Base-by-base conservation (phyloP, 164 flowering plant genomes). In the Nymphaea colorata region DNA sequence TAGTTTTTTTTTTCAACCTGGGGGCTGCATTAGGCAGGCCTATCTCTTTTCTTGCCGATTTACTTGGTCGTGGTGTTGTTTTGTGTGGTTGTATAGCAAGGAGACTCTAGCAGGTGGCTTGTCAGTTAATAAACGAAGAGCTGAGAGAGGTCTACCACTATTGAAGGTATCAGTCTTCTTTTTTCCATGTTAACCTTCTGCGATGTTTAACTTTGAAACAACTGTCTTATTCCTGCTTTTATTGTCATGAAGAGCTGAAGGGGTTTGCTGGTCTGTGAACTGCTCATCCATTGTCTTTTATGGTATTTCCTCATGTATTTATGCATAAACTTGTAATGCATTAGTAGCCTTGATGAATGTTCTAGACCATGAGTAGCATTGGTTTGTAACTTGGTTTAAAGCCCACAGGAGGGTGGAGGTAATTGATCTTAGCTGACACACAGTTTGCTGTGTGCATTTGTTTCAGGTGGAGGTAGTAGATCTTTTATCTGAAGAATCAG, bases 401-500 rank as follows among this genome's bases (percentile, higher is more conserved):
- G n/a, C n/a, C n/a, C n/a, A 25, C 36, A 25, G 0, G 36, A 1
- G 36, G 36, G 36, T 25, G 36, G 36, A 25, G 36, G 36, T 25
- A 25, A 1, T 25, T 25, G 36, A 25, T 25, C 36, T 25, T 25
- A 25, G 36, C 36, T 25, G 36, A 25, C 36, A 25, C 36, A 25
- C 36, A 25, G 36, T 25, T 1, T 25, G 36, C 11, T 61, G 64
- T 5, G 8, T 17, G 41, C n/a, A 51, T 51, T 51, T 15, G 57
- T 51, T 78, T 76, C 81, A 93, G 98, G 76, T 93, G 70, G 98
- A 87, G 83, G 96, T 87, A 41, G 91, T 93, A 41, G 93, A 90
- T 77, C 74, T 90, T 65, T 73, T 88, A n/a, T 71, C 88, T 16
- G 93, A 79, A 68, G 86, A 72, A 75, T 73, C 80, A 0, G 72